Evolutionary conservation across 140 eudicot genomes (phyloP).

Genomic region (Cichorium intybus): DNA sequence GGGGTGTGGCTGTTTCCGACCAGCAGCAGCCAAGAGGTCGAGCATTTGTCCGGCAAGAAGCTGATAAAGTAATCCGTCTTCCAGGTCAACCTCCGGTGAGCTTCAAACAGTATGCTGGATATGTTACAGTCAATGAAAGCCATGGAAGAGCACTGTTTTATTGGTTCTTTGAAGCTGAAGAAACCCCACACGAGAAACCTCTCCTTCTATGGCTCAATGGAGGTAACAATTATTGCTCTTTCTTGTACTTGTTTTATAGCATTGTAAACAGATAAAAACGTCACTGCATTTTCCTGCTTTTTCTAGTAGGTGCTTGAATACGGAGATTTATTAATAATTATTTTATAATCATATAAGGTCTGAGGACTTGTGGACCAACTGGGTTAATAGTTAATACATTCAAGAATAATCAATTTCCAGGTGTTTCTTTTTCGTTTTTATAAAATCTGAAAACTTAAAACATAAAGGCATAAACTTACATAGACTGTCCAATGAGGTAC

Average conservation of each 20-base stretch:
- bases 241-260: neutral
- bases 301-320: neutral
- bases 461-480: no score
- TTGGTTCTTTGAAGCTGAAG: constrained; percentile 80
- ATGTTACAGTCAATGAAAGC: constrained; percentile 69
- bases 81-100: constrained; percentile 78
- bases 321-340: no score
- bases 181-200: constrained; percentile 57
- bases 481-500: no score
- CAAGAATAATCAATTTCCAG: neutral
- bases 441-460: neutral
- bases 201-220: constrained; percentile 95
- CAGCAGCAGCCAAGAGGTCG: constrained; percentile 17
- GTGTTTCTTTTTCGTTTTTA: neutral
- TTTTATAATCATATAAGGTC: no score
- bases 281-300: neutral
- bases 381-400: neutral
- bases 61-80: constrained; percentile 51
- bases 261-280: neutral
- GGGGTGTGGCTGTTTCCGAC: constrained; percentile 32
- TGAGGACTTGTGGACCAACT: neutral
- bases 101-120: constrained; percentile 79
- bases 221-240: constrained; percentile 44
- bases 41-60: constrained; percentile 38
- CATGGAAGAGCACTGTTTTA: constrained; percentile 92